Evolutionary conservation across 2,329 filamentous ascomycete species (phyloP).

Genomic region (Trichocomaceae sp.): DNA sequence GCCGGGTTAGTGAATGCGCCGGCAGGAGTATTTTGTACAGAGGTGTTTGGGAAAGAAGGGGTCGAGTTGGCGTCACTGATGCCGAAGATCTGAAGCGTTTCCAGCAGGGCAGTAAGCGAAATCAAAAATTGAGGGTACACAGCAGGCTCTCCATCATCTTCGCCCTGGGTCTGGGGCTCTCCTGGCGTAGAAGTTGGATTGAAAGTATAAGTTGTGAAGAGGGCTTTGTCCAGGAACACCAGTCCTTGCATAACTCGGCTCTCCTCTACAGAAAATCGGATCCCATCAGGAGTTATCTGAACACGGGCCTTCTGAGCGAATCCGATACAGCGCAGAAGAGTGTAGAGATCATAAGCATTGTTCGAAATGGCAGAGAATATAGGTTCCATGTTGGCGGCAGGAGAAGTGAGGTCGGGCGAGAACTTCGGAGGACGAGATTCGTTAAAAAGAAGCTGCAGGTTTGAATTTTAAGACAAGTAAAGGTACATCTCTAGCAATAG

Average conservation of each 20-base stretch:
- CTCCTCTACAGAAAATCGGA: constrained; percentile 84
- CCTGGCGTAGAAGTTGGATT: constrained; percentile 38
- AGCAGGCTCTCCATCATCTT: constrained; percentile 19
- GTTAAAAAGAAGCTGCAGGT: constrained; percentile 20
- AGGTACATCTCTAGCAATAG: constrained; percentile 24
- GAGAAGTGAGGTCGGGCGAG: constrained; percentile 13
- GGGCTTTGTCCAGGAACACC: constrained; percentile 76
- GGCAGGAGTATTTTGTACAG: constrained; percentile 48
- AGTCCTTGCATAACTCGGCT: constrained; percentile 84
- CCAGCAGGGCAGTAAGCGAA: constrained; percentile 77
- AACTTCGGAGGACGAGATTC: constrained; percentile 8
- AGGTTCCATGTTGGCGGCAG: constrained; percentile 27
- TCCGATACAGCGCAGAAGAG: constrained; percentile 56
- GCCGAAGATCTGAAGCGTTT: constrained; percentile 92
- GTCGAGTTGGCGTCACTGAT: constrained; percentile 50
- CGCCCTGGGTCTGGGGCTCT: constrained; percentile 21
- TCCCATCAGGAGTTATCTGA: constrained; percentile 75
- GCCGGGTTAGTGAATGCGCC: constrained; percentile 79
- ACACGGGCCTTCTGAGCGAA: constrained; percentile 56
- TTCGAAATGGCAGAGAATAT: constrained; percentile 57
- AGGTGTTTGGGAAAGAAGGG: constrained; percentile 76
- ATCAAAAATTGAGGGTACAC: constrained; percentile 70
- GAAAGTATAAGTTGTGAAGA: constrained; percentile 81
- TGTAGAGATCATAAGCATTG: constrained; percentile 55
- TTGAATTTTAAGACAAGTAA: constrained; percentile 15